A percentile compares a stretch with the other conserved stretches of the same genome.
Conservation (phyloP, 768 basidiomycete genomes). For the Boletus edulis region DNA sequence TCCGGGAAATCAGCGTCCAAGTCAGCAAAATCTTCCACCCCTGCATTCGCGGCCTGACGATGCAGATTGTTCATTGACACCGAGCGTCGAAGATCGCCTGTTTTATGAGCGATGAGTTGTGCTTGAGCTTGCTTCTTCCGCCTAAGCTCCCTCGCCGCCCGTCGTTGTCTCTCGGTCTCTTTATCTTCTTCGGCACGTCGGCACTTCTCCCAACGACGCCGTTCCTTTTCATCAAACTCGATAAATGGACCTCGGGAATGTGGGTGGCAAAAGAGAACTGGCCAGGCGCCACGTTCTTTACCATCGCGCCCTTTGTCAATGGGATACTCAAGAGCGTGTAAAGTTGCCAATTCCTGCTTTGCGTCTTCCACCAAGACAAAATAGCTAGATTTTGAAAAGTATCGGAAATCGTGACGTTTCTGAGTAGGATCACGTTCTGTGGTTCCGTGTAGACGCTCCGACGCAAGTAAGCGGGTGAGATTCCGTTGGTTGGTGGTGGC, state of each 20-base stretch:
- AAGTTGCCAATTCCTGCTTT: constrained; percentile 76
- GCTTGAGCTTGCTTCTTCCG: constrained; percentile 29
- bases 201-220: constrained; percentile 60
- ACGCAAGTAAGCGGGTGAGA: constrained; percentile 65
- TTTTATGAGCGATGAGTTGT: constrained; percentile 28
- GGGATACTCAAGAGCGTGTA: constrained; percentile 81
- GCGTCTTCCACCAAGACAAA: constrained; percentile 94
- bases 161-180: constrained; percentile 30
- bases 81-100: constrained; percentile 65
- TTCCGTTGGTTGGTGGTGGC: constrained; percentile 40
- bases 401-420: constrained; percentile 82
- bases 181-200: constrained; percentile 40
- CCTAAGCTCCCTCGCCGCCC: constrained; percentile 26
- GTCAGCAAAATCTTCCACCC: constrained; percentile 42
- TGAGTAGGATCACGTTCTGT: constrained; percentile 91
- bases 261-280: constrained; percentile 78
- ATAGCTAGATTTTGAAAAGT: constrained; percentile 72
- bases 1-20: constrained; percentile 38
- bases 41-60: constrained; percentile 44
- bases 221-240: constrained; percentile 73
- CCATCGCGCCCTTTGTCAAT: constrained; percentile 50
- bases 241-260: constrained; percentile 71
- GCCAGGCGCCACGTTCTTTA: constrained; percentile 67
- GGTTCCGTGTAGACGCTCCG: constrained; percentile 80
- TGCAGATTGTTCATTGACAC: constrained; percentile 78